These are phyloP conservation scores for Bolboschoenus planiculmis DNA, from an alignment of 176 grass and related monocot species.

Conservation along the genomic window DNA sequence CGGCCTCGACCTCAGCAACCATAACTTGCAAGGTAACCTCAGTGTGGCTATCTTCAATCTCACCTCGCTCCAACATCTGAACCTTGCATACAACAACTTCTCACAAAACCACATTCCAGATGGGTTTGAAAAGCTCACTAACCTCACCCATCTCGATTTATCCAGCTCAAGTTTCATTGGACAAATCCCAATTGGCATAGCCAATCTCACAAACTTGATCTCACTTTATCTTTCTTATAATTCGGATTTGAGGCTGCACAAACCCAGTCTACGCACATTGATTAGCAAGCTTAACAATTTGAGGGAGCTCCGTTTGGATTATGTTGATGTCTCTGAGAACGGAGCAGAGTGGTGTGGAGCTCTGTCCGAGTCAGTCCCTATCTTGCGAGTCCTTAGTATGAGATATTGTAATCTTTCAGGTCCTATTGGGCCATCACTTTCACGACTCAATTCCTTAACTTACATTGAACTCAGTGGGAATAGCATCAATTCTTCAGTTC, in stretches of 20 bases:
- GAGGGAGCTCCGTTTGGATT: neutral
- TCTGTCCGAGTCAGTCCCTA: neutral
- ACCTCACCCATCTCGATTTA: neutral
- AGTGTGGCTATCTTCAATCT: constrained; percentile 2
- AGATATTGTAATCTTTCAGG: neutral
- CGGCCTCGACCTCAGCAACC: neutral
- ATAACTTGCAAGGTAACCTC: neutral
- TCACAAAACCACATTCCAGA: neutral
- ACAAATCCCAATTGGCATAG: neutral
- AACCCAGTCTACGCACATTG: neutral
- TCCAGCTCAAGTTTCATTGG: neutral
- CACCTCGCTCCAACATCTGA: constrained; percentile 1
- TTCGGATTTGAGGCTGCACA: neutral
- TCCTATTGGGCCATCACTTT: neutral
- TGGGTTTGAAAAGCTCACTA: neutral
- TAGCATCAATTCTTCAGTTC: neutral
- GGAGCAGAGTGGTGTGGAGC: neutral
- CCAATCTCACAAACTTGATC: neutral
- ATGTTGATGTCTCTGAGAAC: neutral
- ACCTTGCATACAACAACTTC: neutral
- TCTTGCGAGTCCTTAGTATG: neutral
- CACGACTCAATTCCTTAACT: neutral
- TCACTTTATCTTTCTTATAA: neutral
- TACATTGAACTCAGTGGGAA: neutral
- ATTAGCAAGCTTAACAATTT: neutral